Conservation (phyloP, 768 basidiomycete genomes). For the Lentinula guzmanii region DNA sequence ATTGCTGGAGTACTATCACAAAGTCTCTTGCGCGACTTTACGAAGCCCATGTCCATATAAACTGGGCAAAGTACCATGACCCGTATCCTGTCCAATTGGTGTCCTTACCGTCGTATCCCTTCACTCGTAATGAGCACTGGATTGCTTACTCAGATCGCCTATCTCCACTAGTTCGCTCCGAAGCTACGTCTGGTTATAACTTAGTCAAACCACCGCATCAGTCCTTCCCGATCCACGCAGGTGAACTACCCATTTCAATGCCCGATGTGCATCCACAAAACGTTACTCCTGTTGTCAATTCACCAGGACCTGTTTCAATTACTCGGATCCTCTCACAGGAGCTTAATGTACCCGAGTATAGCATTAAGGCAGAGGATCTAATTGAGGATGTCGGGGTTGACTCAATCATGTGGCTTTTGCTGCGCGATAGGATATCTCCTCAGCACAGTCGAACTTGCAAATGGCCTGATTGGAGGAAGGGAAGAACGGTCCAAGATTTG, state of each 20-base stretch:
- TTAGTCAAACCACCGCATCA: neutral
- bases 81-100: slow-evolving; percentile 2
- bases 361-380: neutral
- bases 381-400: neutral
- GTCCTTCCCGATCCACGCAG: neutral
- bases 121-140: slow-evolving; percentile 6
- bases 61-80: slow-evolving; percentile 5
- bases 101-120: slow-evolving; percentile 5
- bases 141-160: neutral
- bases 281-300: neutral
- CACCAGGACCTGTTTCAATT: neutral
- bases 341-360: neutral
- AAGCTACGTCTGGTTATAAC: neutral
- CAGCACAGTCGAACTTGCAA: no score
- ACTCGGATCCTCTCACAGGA: neutral
- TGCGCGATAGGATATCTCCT: neutral
- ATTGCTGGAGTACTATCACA: slow-evolving; percentile 3
- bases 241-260: neutral
- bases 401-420: neutral
- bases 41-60: slow-evolving; percentile 5
- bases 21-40: slow-evolving; percentile 4
- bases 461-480: neutral
- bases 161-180: neutral
- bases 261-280: neutral
- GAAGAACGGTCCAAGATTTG: neutral